A percentile compares a stretch with the other conserved stretches of the same genome.
phyloP scores from a whole-genome alignment of 306 rosid genomes.

The Albizia julibrissin region DNA sequence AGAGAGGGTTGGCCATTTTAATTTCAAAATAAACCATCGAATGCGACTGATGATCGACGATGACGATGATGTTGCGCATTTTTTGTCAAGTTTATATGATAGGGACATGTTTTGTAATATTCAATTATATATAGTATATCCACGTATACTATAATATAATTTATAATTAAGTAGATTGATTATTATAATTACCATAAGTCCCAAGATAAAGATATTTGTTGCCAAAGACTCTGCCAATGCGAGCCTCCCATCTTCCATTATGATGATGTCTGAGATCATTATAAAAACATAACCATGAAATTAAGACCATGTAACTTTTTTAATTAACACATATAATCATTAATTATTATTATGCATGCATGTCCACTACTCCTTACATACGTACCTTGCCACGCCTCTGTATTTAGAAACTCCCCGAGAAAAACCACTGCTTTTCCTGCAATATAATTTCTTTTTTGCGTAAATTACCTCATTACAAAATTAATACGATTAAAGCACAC shows the following conservation, averaged over 20 bases:
- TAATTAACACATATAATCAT: not conserved
- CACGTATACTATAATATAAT: not conserved
- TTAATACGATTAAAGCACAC: not conserved
- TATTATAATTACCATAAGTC: slow-evolving; percentile 74
- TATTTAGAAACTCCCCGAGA: slow-evolving; percentile 96
- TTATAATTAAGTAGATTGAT: not conserved
- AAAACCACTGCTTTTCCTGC: slow-evolving; percentile 95
- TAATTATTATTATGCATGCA: too few species aligned
- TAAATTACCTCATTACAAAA: not conserved
- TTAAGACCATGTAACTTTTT: not conserved
- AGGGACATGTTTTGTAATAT: not conserved
- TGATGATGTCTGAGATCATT: slow-evolving; percentile 70
- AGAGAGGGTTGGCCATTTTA: slow-evolving; percentile 6
- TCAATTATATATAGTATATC: not conserved
- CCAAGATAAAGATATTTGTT: slow-evolving; percentile 94
- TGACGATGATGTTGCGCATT: not conserved
- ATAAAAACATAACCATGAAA: not conserved
- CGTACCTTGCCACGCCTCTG: slow-evolving; percentile 88
- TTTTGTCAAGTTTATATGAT: not conserved
- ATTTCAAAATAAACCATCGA: slow-evolving; percentile 16
- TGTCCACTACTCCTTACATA: too few species aligned
- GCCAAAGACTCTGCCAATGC: slow-evolving; percentile 92
- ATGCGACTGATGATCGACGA: not conserved
- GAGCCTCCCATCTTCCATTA: slow-evolving; percentile 98
- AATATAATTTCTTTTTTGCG: not conserved